Base-by-base conservation (phyloP, 148 eudicot species). In the Vaccinium vitisidaea region DNA sequence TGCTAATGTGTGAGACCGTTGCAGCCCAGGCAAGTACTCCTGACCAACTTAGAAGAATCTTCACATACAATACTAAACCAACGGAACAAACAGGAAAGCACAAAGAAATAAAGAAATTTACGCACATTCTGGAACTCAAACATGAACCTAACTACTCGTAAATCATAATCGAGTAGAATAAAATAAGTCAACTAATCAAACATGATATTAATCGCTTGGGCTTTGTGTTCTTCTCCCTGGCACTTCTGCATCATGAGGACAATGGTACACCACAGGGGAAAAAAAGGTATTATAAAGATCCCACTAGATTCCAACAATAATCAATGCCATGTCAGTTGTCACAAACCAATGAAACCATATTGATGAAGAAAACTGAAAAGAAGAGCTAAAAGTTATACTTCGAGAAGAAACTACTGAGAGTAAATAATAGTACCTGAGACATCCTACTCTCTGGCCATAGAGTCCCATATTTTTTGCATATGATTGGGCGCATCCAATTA, bases 401-500 rank as follows among this genome's bases (percentile, higher is more conserved):
- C 19, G 5, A 80, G 50, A 58, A 2, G 32, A n/a, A n/a, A 69
- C 13, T 48, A 48, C 21, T 7, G 7, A 11, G 50, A 23, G 23
- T 6, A 8, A 56, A 71, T 7, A 74, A 43, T 71, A 81, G 83
- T 87, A 95, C 99, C 99, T 97, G 80, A 97, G 93, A 85, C 99
- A 97, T 77, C 99, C 99, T n/a, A 93, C 98, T 86, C 99, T 93
- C 83, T 97, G 98, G 85, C 99, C 99, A 90, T 97, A 95, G 77
- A 97, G 99, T 81, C 99, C 99, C 99, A 97, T 97, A 87, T 94
- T 97, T 80, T 97, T 97, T 32, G 99, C 98, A 86, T 89, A 97
- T 61, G 98, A 95, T 84, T 97, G 99, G 12, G 99, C 92, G 86
- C 98, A 91, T 87, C 98, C 98, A 53, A 95, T 93, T 67, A 79